Percentiles rank a stretch among this genome's conserved stretches.
phyloP scores from a whole-genome alignment of 2,329 filamentous ascomycete species.

The Ascochyta lentis region DNA sequence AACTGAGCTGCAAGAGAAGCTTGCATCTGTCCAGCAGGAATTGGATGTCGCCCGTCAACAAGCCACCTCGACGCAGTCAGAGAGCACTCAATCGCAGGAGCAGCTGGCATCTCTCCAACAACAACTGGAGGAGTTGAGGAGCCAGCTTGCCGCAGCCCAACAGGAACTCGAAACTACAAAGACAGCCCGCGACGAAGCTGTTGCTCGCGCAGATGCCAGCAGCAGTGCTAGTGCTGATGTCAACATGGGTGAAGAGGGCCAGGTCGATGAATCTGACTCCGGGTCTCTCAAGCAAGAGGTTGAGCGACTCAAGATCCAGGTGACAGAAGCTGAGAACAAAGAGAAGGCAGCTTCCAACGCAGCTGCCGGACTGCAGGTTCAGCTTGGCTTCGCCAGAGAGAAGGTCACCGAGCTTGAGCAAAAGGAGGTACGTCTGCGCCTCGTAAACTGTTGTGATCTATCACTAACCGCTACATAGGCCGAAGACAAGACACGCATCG shows the following conservation, averaged over 20 bases:
- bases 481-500: constrained; percentile 51
- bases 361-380: constrained; percentile 43
- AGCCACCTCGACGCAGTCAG: constrained; percentile 24
- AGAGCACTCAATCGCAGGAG: constrained; percentile 40
- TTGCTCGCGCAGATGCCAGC: constrained; percentile 56
- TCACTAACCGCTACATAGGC: constrained; percentile 33
- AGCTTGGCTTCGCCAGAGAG: constrained; percentile 62
- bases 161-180: constrained; percentile 65
- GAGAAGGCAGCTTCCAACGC: constrained; percentile 49
- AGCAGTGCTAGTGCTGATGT: constrained; percentile 40
- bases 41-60: constrained; percentile 64
- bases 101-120: constrained; percentile 68
- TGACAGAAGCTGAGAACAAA: constrained; percentile 41
- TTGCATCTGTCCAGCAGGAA: constrained; percentile 53
- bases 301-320: constrained; percentile 42
- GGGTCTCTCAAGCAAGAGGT: constrained; percentile 41
- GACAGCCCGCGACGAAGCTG: constrained; percentile 69
- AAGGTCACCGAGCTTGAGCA: constrained; percentile 69
- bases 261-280: constrained; percentile 47
- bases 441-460: neutral
- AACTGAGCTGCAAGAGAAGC: constrained; percentile 56
- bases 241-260: constrained; percentile 55
- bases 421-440: constrained; percentile 55
- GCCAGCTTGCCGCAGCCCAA: constrained; percentile 31
- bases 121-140: constrained; percentile 29